A percentile compares a stretch with the other conserved stretches of the same genome.
Evolutionary conservation across 2,329 filamentous ascomycete species (phyloP).

Genomic region (Dendryphion nanum): DNA sequence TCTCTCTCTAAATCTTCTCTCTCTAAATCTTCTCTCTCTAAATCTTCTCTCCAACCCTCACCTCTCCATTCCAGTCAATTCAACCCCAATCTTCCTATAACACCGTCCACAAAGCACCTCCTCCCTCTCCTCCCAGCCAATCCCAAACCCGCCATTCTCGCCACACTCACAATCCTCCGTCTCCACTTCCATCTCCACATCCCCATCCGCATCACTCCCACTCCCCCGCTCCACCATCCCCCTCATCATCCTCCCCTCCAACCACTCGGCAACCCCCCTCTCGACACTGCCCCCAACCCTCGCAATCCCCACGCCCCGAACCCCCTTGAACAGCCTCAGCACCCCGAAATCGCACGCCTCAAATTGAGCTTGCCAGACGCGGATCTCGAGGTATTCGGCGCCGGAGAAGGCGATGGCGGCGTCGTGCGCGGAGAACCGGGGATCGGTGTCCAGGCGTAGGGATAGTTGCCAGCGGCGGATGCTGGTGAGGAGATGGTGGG

Average conservation of each 20-base stretch:
- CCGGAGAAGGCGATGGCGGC: constrained; percentile 46
- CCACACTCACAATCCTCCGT: constrained; percentile 10
- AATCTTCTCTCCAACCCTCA: too few relatives aligned
- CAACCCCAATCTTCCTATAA: constrained; percentile 12
- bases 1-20: too few relatives aligned
- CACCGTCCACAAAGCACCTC: constrained; percentile 31
- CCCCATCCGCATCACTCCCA: constrained; percentile 13
- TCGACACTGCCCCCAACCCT: constrained; percentile 45
- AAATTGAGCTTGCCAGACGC: constrained; percentile 46
- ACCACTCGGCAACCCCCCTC: constrained; percentile 42
- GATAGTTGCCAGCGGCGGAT: constrained; percentile 48
- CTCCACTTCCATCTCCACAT: constrained; percentile 26
- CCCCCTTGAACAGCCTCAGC: constrained; percentile 45
- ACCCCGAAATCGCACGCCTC: constrained; percentile 41
- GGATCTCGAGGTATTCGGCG: constrained; percentile 48
- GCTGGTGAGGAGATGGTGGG: constrained; percentile 20
- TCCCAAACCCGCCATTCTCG: not conserved
- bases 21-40: too few relatives aligned
- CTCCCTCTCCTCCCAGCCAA: constrained; percentile 17
- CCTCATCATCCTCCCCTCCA: constrained; percentile 47
- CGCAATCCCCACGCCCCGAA: constrained; percentile 47
- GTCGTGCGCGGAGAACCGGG: constrained; percentile 42
- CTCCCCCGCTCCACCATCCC: constrained; percentile 16
- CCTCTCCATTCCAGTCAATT: too few relatives aligned
- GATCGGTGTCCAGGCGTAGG: constrained; percentile 51